phyloP scores from a whole-genome alignment of 129 eudicot genomes.

The Mikania micrantha region DNA sequence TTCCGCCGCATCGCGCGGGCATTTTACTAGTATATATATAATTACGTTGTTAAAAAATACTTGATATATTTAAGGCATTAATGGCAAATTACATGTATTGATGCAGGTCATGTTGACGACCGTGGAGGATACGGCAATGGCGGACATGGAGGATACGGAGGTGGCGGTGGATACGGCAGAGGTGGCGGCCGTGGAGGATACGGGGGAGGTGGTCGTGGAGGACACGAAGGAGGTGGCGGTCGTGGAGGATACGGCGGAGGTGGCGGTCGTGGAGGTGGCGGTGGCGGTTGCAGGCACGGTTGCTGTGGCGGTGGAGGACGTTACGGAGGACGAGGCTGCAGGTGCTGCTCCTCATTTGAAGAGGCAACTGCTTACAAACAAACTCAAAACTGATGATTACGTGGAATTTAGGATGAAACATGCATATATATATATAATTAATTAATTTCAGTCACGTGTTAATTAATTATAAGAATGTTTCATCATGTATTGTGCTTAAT shows the following conservation, averaged over 20 bases:
- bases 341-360: slow-evolving; percentile 17
- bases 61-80: no score
- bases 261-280: neutral
- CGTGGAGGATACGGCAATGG: neutral
- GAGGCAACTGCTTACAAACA: slow-evolving; percentile 36
- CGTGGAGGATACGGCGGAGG: slow-evolving; percentile 3
- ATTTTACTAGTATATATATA: no score
- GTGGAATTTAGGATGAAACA: neutral
- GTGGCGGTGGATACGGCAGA: neutral
- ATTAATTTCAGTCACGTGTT: neutral
- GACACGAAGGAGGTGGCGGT: neutral
- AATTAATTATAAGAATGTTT: neutral
- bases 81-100: neutral
- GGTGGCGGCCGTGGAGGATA: neutral
- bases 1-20: no score
- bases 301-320: slow-evolving; percentile 8
- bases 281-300: neutral
- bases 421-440: no score
- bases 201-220: slow-evolving; percentile 1
- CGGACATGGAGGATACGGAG: neutral
- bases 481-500: neutral
- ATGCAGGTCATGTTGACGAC: slow-evolving; percentile 21
- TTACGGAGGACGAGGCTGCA: slow-evolving; percentile 8
- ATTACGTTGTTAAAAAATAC: neutral
- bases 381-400: slow-evolving; percentile 12